phyloP scores from a whole-genome alignment of 2,329 filamentous ascomycete genomes.

The Nemania diffusa region DNA sequence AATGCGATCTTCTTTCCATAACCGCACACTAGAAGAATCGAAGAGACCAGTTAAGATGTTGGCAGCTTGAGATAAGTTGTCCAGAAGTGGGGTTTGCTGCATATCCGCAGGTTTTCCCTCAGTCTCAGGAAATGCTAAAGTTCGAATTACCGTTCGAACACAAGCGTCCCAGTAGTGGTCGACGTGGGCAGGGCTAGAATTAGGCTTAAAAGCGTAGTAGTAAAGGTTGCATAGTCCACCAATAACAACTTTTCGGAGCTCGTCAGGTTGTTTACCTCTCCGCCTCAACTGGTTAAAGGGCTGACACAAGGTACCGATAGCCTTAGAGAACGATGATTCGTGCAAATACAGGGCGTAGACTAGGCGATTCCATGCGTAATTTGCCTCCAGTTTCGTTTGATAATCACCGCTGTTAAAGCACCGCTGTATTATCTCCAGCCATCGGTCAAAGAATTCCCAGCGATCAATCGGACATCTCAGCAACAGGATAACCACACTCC shows the following conservation, averaged over 20 bases:
- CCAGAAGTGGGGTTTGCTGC: conserved; percentile 52
- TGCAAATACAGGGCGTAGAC: conserved; percentile 78
- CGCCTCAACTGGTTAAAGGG: conserved; percentile 78
- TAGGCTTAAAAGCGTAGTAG: conserved; percentile 84
- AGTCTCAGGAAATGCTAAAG: conserved; percentile 58
- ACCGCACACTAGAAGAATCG: conserved; percentile 64
- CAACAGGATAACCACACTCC: conserved; percentile 84
- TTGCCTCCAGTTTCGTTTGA: conserved; percentile 77
- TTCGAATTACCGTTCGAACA: conserved; percentile 71
- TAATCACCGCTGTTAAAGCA: conserved; percentile 85
- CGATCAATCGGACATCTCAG: conserved; percentile 72
- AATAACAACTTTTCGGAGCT: conserved; percentile 67
- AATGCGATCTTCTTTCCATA: conserved; percentile 81
- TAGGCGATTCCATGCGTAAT: conserved; percentile 86
- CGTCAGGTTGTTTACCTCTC: conserved; percentile 67
- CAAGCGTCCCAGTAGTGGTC: conserved; percentile 83
- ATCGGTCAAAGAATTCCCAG: conserved; percentile 80
- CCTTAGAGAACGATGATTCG: conserved; percentile 66
- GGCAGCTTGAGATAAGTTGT: conserved; percentile 68
- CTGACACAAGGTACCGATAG: conserved; percentile 66
- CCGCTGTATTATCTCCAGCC: conserved; percentile 81
- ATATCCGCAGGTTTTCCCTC: conserved; percentile 48
- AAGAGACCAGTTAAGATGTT: conserved; percentile 79
- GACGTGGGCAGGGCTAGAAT: conserved; percentile 70
- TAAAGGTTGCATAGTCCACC: conserved; percentile 82